Conservation (phyloP, 2,329 filamentous ascomycete species). For the Phialophora chinensis region DNA sequence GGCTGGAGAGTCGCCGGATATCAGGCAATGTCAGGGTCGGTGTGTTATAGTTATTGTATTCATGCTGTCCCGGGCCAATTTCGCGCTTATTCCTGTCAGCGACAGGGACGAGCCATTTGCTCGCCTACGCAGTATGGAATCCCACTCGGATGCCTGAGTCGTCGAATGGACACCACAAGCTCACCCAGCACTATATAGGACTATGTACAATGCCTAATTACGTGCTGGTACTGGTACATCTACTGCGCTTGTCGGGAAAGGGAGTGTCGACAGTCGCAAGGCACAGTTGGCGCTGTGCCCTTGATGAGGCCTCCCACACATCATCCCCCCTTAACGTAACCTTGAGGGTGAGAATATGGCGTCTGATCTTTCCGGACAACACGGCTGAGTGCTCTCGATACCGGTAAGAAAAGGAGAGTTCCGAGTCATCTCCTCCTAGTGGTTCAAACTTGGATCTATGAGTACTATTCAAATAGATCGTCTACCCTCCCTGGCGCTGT, state of each 20-base stretch:
- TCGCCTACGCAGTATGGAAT: neutral
- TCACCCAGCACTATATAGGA: neutral
- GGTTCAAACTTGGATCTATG: neutral
- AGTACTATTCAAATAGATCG: neutral
- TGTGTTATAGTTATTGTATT: neutral
- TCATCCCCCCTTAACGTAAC: neutral
- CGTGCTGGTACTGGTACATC: neutral
- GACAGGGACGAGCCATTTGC: neutral
- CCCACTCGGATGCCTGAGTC: neutral
- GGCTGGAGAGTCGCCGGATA: neutral
- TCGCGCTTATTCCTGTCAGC: neutral
- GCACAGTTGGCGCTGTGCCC: neutral
- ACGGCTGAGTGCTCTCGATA: neutral
- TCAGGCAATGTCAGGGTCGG: neutral
- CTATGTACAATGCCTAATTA: neutral
- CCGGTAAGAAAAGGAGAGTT: neutral
- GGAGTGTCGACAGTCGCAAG: neutral
- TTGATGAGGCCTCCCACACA: neutral
- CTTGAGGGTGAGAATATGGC: neutral
- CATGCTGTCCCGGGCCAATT: neutral
- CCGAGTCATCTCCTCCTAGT: neutral
- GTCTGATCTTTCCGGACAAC: neutral
- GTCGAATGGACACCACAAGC: neutral
- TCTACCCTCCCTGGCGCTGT: neutral
- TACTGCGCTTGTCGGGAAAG: neutral